phyloP scores from a whole-genome alignment of 768 basidiomycete species.

The Boletus coccyginus region DNA sequence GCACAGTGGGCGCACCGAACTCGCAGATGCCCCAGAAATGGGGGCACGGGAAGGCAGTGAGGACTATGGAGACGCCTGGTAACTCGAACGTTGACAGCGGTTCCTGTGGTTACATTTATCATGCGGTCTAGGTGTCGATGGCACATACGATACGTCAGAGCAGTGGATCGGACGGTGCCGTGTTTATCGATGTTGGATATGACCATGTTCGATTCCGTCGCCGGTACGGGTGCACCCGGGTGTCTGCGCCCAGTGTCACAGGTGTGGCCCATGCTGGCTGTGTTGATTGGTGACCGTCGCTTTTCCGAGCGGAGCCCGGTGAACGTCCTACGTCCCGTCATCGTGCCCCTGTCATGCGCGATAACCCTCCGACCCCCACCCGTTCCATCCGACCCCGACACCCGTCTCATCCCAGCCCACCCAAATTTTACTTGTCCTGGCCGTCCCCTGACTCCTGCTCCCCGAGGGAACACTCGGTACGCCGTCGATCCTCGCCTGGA shows the following conservation, averaged over 20 bases:
- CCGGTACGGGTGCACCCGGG: neutral
- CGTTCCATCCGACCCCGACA: neutral
- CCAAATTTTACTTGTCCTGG: too few species aligned
- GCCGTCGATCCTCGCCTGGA: slow-evolving; percentile 5
- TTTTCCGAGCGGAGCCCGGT: neutral
- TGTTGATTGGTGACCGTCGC: neutral
- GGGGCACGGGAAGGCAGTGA: neutral
- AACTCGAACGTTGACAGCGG: neutral
- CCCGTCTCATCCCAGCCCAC: neutral
- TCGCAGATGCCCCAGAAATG: neutral
- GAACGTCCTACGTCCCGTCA: neutral
- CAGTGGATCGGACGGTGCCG: neutral
- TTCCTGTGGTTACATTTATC: neutral
- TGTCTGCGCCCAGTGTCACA: neutral
- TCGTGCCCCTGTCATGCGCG: neutral
- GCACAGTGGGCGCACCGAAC: neutral
- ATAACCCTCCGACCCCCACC: neutral
- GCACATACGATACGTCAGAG: neutral
- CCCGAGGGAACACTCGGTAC: neutral
- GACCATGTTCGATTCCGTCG: neutral
- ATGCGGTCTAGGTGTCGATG: neutral
- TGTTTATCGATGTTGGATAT: slow-evolving; percentile 2
- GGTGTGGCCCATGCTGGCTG: neutral
- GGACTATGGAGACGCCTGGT: neutral
- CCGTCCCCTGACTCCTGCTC: too few species aligned